Percentiles rank a stretch among this genome's conserved stretches.
These are phyloP conservation scores for Piper longum DNA, from an alignment of 164 flowering plant genomes.

Conservation along the genomic window DNA sequence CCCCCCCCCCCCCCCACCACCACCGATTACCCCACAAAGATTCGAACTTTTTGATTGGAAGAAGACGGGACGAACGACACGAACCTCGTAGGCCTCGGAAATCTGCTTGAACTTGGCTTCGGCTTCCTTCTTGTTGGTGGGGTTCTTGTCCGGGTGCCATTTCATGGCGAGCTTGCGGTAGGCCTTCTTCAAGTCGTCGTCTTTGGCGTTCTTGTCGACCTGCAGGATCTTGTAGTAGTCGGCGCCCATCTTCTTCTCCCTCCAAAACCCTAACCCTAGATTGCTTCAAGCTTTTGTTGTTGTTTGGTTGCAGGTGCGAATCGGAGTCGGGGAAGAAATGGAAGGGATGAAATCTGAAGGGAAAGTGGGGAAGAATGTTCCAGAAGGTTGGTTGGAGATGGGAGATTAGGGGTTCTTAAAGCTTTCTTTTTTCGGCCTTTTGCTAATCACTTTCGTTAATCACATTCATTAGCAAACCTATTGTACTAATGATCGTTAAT, in stretches of 20 bases:
- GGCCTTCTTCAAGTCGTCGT: slow-evolving; percentile 64
- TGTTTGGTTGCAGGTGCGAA: neutral
- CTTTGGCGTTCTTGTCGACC: slow-evolving; percentile 43
- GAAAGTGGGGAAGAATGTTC: no score
- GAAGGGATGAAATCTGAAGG: no score
- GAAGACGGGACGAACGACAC: neutral
- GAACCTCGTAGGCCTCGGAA: slow-evolving; percentile 64
- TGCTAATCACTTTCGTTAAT: no score
- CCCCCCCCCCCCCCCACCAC: neutral
- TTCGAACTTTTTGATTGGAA: neutral
- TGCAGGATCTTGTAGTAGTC: slow-evolving; percentile 52
- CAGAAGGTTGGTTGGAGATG: no score
- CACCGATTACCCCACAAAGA: neutral
- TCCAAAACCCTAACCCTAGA: neutral
- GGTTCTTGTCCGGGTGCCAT: slow-evolving; percentile 73
- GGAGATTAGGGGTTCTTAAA: no score
- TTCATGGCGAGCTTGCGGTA: slow-evolving; percentile 64
- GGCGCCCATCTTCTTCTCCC: slow-evolving; percentile 33
- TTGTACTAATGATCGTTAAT: no score
- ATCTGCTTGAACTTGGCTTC: slow-evolving; percentile 65
- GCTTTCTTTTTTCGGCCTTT: no score
- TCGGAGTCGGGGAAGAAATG: no score
- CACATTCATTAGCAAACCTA: no score
- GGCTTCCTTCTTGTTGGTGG: slow-evolving; percentile 50
- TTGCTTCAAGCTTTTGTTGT: neutral